phyloP scores from a whole-genome alignment of 2,329 filamentous ascomycete species.

The Lachnellula cervina region DNA sequence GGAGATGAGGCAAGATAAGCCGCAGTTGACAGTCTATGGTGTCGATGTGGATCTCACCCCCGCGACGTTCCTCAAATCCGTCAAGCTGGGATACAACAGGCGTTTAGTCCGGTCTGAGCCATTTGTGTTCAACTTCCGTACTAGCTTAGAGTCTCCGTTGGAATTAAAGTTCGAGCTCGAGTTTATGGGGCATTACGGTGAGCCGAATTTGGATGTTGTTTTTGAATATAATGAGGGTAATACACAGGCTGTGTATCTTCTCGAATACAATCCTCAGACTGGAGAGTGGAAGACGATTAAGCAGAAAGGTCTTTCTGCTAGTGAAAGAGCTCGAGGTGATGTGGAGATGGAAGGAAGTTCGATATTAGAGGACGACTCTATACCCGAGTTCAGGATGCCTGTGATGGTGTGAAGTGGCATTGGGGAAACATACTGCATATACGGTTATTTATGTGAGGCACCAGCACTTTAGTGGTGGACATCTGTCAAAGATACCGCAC shows the following conservation, averaged over 20 bases:
- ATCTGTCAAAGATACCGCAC: too few species aligned
- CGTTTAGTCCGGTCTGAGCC: conserved; percentile 35
- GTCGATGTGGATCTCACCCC: conserved; percentile 40
- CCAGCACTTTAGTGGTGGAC: too few species aligned
- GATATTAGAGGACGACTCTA: not conserved
- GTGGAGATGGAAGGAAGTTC: not conserved
- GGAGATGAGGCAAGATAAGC: conserved; percentile 18
- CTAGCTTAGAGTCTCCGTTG: conserved; percentile 20
- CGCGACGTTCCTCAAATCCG: conserved; percentile 36
- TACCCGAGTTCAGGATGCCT: not conserved
- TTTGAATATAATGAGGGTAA: conserved; percentile 11
- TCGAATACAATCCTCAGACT: conserved; percentile 21
- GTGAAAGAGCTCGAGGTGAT: not conserved
- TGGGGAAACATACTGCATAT: too few species aligned
- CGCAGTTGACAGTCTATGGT: conserved; percentile 32
- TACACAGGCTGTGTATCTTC: conserved; percentile 12
- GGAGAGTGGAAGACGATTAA: conserved; percentile 13
- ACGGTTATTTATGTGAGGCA: too few species aligned
- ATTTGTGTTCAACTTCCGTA: conserved; percentile 35
- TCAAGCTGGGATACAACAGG: conserved; percentile 36
- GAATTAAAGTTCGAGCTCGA: conserved; percentile 38
- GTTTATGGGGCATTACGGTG: conserved; percentile 45
- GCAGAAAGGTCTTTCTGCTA: not conserved
- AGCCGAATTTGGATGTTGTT: conserved; percentile 36
- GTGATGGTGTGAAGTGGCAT: too few species aligned